phyloP scores from a whole-genome alignment of 2,329 filamentous ascomycete species.

The Elsinoe necatrix region DNA sequence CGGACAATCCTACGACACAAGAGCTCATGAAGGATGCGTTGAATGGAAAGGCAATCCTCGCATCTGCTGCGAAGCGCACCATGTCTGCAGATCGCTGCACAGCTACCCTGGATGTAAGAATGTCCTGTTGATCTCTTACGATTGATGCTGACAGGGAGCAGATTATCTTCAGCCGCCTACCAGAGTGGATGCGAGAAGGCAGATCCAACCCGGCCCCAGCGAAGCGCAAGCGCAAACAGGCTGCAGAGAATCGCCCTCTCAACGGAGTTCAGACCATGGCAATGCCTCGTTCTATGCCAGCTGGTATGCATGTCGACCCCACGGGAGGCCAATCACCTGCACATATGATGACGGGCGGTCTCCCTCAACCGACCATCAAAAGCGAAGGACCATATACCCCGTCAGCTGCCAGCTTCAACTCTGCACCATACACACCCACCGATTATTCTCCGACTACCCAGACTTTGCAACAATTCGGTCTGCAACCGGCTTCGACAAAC shows the following conservation, averaged over 20 bases:
- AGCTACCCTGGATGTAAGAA: constrained; percentile 61
- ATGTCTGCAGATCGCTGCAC: constrained; percentile 84
- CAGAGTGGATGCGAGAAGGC: constrained; percentile 46
- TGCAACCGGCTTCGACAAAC: constrained; percentile 22
- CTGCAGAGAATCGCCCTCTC: constrained; percentile 14
- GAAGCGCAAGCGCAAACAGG: constrained; percentile 42
- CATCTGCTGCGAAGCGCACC: constrained; percentile 70
- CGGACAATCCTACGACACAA: constrained; percentile 61
- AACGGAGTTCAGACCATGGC: neutral
- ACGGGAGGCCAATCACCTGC: constrained; percentile 2
- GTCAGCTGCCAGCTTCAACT: neutral
- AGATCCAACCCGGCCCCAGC: constrained; percentile 32
- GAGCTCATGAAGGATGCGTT: constrained; percentile 80
- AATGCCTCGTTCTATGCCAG: constrained; percentile 2
- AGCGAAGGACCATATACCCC: constrained; percentile 6
- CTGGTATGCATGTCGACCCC: neutral
- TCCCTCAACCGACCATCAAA: constrained; percentile 2
- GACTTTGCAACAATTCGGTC: constrained; percentile 13
- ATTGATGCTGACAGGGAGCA: constrained; percentile 32
- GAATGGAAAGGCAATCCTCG: constrained; percentile 74
- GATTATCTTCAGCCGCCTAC: constrained; percentile 76
- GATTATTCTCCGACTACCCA: constrained; percentile 15
- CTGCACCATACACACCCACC: constrained; percentile 18
- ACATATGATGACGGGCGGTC: constrained; percentile 8
- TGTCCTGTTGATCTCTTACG: neutral